Evolutionary conservation across 2,329 filamentous ascomycete species (phyloP).

Genomic region (Xylaria sp.): DNA sequence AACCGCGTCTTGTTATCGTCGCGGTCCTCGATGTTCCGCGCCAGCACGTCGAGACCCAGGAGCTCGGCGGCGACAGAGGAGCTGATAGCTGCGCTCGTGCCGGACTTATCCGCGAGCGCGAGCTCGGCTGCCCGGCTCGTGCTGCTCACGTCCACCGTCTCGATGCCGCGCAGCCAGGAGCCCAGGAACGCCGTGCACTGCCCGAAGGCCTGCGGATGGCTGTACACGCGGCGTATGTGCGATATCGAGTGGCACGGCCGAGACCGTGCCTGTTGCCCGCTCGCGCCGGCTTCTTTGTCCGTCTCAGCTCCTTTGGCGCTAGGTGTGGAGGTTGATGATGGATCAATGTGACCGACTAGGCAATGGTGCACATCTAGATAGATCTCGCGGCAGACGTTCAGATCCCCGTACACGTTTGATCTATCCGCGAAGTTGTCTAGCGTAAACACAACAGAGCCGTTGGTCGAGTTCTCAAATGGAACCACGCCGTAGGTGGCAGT

Average conservation of each 20-base stretch:
- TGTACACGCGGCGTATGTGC: constrained; percentile 82
- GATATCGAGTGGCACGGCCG: constrained; percentile 64
- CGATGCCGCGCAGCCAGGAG: constrained; percentile 75
- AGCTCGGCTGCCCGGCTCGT: constrained; percentile 88
- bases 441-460: constrained; percentile 90
- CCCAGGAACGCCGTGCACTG: constrained; percentile 85
- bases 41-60: constrained; percentile 76
- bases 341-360: constrained; percentile 68
- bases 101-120: constrained; percentile 68
- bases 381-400: constrained; percentile 83
- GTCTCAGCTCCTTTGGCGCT: background rate
- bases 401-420: constrained; percentile 69
- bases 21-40: constrained; percentile 75
- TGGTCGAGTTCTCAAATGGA: constrained; percentile 95
- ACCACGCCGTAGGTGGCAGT: constrained; percentile 79
- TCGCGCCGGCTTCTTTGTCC: background rate
- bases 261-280: constrained; percentile 56
- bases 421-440: constrained; percentile 89
- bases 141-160: constrained; percentile 82
- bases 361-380: constrained; percentile 92
- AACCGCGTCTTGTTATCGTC: constrained; percentile 84
- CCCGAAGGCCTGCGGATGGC: constrained; percentile 94
- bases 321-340: background rate
- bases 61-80: constrained; percentile 77
- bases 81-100: constrained; percentile 77